Conservation (phyloP, 352 stramenopile species). For the Pythium periplocum region DNA sequence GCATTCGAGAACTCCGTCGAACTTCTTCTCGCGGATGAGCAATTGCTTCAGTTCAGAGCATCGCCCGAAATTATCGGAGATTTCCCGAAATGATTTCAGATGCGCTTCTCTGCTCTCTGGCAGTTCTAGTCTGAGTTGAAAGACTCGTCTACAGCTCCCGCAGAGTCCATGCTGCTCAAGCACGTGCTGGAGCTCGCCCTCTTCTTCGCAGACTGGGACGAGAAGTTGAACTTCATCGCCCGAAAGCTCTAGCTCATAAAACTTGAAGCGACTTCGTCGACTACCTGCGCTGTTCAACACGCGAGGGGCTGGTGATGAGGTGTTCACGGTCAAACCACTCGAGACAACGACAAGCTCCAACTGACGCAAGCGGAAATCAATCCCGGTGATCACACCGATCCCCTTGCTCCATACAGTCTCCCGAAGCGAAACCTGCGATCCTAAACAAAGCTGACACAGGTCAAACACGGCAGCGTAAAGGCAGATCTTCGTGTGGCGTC, state of each 20-base stretch:
- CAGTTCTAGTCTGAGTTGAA: conserved; percentile 33
- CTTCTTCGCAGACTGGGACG: conserved; percentile 13
- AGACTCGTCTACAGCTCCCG: conserved; percentile 39
- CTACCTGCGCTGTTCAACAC: too few relatives aligned
- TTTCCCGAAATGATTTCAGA: conserved; percentile 15
- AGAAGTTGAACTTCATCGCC: conserved; percentile 26
- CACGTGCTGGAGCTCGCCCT: conserved; percentile 7
- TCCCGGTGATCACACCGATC: too few relatives aligned
- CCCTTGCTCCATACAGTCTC: too few relatives aligned
- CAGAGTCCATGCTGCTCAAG: conserved; percentile 41
- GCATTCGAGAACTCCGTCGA: conserved; percentile 21
- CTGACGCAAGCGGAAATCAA: too few relatives aligned
- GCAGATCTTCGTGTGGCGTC: too few relatives aligned
- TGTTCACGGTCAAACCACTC: too few relatives aligned
- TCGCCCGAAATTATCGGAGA: conserved; percentile 16
- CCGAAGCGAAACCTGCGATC: too few relatives aligned
- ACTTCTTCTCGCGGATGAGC: conserved; percentile 27
- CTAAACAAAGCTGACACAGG: too few relatives aligned
- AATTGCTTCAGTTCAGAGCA: conserved; percentile 25
- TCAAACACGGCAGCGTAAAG: too few relatives aligned
- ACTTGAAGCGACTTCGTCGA: conserved; percentile 5
- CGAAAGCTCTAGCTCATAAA: conserved; percentile 26
- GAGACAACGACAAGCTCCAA: too few relatives aligned
- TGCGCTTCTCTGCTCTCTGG: conserved; percentile 16
- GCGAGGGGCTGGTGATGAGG: too few relatives aligned